A percentile compares a stretch with the other conserved stretches of the same genome.
Conservation (phyloP, 805 yeast genomes). For the Kodamaea hsintzibuensis region DNA sequence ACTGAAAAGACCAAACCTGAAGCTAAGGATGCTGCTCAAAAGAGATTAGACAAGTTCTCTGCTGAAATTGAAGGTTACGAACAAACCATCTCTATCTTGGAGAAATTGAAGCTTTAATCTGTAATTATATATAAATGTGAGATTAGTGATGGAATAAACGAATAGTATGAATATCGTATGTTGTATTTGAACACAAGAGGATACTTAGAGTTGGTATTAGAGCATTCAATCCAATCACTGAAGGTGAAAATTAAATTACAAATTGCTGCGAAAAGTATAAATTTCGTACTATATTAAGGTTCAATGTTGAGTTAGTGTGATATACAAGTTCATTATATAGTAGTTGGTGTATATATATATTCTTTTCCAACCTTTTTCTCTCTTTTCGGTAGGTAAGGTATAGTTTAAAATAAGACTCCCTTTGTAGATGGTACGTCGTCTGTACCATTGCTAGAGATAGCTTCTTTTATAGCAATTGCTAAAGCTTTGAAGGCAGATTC, state of each 20-base stretch:
- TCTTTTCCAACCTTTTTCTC: background rate
- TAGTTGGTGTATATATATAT: too few species aligned
- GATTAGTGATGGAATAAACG: background rate
- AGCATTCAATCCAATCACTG: too few species aligned
- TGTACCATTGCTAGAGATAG: constrained; percentile 78
- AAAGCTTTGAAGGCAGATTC: constrained; percentile 96
- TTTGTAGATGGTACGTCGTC: constrained; percentile 95
- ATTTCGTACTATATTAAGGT: too few species aligned
- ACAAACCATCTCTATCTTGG: constrained; percentile 81
- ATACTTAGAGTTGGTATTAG: too few species aligned
- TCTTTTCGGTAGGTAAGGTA: background rate
- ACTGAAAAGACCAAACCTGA: constrained; percentile 79
- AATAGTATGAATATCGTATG: background rate
- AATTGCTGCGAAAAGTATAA: too few species aligned
- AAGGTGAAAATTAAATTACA: too few species aligned
- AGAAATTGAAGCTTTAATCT: constrained; percentile 60
- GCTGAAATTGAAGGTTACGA: constrained; percentile 92
- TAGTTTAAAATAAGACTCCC: constrained; percentile 73
- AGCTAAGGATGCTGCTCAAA: constrained; percentile 74
- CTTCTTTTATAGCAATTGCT: constrained; percentile 89
- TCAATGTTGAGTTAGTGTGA: too few species aligned
- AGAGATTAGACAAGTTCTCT: constrained; percentile 63
- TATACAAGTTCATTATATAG: too few species aligned
- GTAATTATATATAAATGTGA: background rate
- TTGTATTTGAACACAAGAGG: too few species aligned